A percentile compares a stretch with the other conserved stretches of the same genome.
Evolutionary conservation across 305 asterid genomes (phyloP).

Genomic region (Vinca major): DNA sequence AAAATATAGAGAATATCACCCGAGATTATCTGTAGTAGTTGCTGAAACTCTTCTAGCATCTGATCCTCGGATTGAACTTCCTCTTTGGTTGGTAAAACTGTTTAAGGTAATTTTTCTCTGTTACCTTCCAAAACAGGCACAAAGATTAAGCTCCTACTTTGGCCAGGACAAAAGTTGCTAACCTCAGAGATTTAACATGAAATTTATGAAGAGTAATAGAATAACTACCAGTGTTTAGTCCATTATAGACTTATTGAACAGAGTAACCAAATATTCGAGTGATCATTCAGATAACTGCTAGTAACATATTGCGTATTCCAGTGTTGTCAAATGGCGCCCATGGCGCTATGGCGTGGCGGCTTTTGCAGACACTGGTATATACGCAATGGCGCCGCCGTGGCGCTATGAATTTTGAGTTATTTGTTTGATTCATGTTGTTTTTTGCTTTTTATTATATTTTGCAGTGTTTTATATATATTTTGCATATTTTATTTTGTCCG

Average conservation of each 20-base stretch:
- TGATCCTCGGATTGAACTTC: constrained; percentile 86
- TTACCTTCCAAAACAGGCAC: neutral
- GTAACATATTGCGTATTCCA: neutral
- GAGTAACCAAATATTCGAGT: neutral
- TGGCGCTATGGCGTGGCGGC: no score
- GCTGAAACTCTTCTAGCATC: constrained; percentile 87
- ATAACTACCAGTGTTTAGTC: neutral
- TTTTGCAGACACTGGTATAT: no score
- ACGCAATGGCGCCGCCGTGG: no score
- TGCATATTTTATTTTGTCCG: no score
- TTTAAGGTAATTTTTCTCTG: constrained; percentile 50
- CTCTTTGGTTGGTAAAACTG: constrained; percentile 85
- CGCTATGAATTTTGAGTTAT: no score
- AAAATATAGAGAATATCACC: constrained; percentile 63
- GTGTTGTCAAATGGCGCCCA: no score
- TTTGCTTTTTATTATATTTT: no score
- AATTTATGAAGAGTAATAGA: neutral
- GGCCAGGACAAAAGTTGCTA: neutral
- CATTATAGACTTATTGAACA: neutral
- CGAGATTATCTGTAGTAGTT: constrained; percentile 73
- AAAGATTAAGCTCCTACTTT: neutral
- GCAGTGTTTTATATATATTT: no score
- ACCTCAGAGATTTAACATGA: neutral
- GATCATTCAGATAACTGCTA: neutral
- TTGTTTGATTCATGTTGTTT: no score